phyloP scores from a whole-genome alignment of 768 basidiomycete genomes.

The Russula emetica region DNA sequence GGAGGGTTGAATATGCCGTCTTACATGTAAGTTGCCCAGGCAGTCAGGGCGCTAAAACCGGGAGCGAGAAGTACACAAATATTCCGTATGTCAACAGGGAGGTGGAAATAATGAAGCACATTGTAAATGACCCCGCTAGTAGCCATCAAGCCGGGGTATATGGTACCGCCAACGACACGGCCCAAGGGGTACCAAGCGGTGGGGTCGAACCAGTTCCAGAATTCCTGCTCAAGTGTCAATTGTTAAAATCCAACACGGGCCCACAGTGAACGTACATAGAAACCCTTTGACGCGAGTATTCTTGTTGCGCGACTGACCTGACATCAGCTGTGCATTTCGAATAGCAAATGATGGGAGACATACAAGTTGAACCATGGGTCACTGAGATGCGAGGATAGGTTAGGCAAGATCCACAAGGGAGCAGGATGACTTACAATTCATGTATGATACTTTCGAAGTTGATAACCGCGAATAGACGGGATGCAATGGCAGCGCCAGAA shows the following conservation, averaged over 20 bases:
- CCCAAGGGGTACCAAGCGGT: constrained; percentile 99
- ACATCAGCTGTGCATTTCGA: neutral
- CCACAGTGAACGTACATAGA: constrained; percentile 67
- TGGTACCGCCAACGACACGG: constrained; percentile 95
- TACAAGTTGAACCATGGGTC: constrained; percentile 99
- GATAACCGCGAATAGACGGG: constrained; percentile 93
- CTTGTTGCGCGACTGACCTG: constrained; percentile 80
- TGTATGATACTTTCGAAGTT: constrained; percentile 99
- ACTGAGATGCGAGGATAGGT: constrained; percentile 38
- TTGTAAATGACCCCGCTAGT: constrained; percentile 98
- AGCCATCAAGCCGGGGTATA: constrained; percentile 98
- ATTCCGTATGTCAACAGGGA: constrained; percentile 96
- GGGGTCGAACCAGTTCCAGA: constrained; percentile 99
- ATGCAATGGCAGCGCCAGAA: constrained; percentile 91
- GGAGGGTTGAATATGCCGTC: neutral
- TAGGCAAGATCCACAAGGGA: neutral
- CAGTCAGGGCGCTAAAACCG: constrained; percentile 93
- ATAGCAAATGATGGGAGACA: constrained; percentile 35
- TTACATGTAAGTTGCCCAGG: constrained; percentile 94
- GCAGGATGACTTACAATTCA: constrained; percentile 73
- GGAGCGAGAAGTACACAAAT: constrained; percentile 96
- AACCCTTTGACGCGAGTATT: constrained; percentile 87
- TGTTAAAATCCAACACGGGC: neutral
- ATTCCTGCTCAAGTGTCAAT: constrained; percentile 53
- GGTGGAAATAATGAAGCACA: constrained; percentile 76